These are phyloP conservation scores for Fusarium pilosicola DNA, from an alignment of 2,329 filamentous ascomycete genomes.

Conservation along the genomic window DNA sequence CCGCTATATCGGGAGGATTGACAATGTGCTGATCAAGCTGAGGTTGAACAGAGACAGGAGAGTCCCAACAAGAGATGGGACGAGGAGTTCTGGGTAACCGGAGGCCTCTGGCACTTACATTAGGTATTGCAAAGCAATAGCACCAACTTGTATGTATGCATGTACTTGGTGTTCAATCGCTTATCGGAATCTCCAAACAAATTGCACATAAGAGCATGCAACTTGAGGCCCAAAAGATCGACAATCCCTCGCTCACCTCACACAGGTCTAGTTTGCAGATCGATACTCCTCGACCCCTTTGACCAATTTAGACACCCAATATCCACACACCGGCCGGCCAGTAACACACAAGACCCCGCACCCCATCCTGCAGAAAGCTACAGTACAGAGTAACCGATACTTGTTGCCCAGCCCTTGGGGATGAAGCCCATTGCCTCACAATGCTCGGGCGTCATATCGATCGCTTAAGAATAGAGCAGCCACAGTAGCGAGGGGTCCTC, in stretches of 20 bases:
- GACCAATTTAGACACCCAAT: conserved; percentile 10
- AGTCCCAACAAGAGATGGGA: background rate
- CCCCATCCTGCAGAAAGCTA: background rate
- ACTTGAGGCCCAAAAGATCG: conserved; percentile 19
- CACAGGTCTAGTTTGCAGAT: conserved; percentile 26
- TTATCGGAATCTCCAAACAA: conserved; percentile 7
- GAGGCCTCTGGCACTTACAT: conserved; percentile 19
- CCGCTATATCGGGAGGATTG: background rate
- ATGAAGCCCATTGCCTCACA: background rate
- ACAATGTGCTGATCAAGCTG: background rate
- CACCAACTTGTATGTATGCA: background rate
- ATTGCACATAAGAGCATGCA: conserved; percentile 4
- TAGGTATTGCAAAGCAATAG: background rate
- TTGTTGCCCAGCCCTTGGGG: background rate
- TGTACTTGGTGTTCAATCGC: conserved; percentile 3
- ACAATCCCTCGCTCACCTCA: conserved; percentile 7
- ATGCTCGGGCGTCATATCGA: conserved; percentile 25
- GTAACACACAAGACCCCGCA: conserved; percentile 12
- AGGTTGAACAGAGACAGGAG: background rate
- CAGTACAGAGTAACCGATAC: background rate
- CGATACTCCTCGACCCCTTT: conserved; percentile 14
- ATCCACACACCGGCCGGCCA: conserved; percentile 19
- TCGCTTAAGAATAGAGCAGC: background rate
- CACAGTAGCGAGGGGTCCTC: conserved; percentile 16
- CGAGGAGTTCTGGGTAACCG: background rate